Percentiles rank a stretch among this genome's conserved stretches.
Conservation (phyloP, 768 basidiomycete species). For the Naematelia encephala region DNA sequence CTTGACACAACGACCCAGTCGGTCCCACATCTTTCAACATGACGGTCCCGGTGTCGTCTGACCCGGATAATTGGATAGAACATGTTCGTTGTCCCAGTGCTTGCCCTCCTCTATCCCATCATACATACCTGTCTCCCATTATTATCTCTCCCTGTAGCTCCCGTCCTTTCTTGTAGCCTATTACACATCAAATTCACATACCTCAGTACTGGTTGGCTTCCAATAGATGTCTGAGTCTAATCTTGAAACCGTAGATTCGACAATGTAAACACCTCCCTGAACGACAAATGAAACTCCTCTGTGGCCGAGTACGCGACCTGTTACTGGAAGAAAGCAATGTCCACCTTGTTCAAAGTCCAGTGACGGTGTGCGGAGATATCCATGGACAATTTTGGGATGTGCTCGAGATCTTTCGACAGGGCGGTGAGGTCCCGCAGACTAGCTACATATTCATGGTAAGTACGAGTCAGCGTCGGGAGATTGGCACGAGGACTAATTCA, state of each 20-base stretch:
- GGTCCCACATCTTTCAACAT: conserved; percentile 12
- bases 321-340: conserved; percentile 55
- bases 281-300: conserved; percentile 51
- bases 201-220: not conserved
- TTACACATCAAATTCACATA: not conserved
- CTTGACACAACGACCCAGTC: not conserved
- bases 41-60: conserved; percentile 25
- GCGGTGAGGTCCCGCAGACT: conserved; percentile 97
- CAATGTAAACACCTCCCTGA: conserved; percentile 53
- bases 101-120: not conserved
- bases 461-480: not conserved
- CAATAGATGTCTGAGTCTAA: not conserved
- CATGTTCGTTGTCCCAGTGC: conserved; percentile 32
- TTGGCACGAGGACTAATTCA: not conserved
- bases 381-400: conserved; percentile 99
- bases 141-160: conserved; percentile 1
- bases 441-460: conserved; percentile 97
- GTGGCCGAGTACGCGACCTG: conserved; percentile 49
- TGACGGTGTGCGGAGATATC: conserved; percentile 74
- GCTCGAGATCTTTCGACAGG: conserved; percentile 89
- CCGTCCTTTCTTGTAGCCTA: not conserved
- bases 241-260: conserved; percentile 37
- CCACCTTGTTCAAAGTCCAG: conserved; percentile 53
- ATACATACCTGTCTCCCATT: not conserved
- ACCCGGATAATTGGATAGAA: conserved; percentile 51